These are phyloP conservation scores for Mycena citricolor DNA, from an alignment of 1,284 basidiomycete species.

Conservation along the genomic window DNA sequence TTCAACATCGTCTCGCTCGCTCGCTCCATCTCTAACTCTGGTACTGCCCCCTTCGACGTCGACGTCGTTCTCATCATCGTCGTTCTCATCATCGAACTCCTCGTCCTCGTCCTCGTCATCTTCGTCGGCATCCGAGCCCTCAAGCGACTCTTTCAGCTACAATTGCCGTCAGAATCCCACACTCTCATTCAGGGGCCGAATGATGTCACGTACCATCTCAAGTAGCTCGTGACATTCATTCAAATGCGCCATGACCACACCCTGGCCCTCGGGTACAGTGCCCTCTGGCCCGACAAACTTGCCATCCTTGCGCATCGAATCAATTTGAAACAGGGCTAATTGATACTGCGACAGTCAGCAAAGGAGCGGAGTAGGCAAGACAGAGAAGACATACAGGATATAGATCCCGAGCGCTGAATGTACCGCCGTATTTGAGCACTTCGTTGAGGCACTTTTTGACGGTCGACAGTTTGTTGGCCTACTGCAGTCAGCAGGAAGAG, in stretches of 20 bases:
- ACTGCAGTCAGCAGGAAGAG: slow-evolving; percentile 4
- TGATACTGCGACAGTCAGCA: slow-evolving; percentile 66
- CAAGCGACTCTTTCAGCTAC: slow-evolving; percentile 79
- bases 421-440: slow-evolving; percentile 95
- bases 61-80: slow-evolving; percentile 27
- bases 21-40: too few relatives aligned
- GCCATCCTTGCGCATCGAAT: slow-evolving; percentile 89
- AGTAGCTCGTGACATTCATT: slow-evolving; percentile 96
- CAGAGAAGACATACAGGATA: slow-evolving; percentile 72
- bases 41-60: too few relatives aligned
- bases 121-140: slow-evolving; percentile 60
- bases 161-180: slow-evolving; percentile 1
- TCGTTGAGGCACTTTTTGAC: slow-evolving; percentile 98
- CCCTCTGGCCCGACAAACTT: slow-evolving; percentile 87
- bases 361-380: slow-evolving; percentile 6
- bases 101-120: slow-evolving; percentile 54
- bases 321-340: slow-evolving; percentile 94
- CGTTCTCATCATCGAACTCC: slow-evolving; percentile 40
- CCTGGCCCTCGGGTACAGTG: slow-evolving; percentile 92
- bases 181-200: not conserved
- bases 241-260: slow-evolving; percentile 93
- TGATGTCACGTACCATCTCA: slow-evolving; percentile 67
- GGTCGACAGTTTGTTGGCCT: slow-evolving; percentile 93
- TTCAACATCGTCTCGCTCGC: too few relatives aligned
- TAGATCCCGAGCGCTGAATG: slow-evolving; percentile 92